These are phyloP conservation scores for Chrysochromulina parva DNA, from an alignment of 78 protist species.

Conservation along the genomic window DNA sequence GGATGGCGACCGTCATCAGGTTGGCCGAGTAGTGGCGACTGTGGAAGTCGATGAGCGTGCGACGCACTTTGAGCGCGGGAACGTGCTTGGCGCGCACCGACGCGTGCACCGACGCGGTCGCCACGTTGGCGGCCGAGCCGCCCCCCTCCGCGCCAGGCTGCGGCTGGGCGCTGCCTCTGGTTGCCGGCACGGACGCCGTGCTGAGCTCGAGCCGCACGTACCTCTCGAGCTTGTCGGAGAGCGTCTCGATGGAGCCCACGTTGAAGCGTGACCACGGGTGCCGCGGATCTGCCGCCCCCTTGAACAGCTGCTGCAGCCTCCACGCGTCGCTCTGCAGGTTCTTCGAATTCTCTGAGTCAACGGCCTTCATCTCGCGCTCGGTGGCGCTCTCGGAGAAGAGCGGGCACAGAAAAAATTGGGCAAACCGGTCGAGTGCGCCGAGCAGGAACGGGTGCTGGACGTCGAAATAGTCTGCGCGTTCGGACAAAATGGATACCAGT, in stretches of 20 bases:
- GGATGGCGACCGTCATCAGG: background rate
- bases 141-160: too few species aligned
- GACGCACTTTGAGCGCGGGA: background rate
- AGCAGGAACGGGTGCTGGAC: background rate
- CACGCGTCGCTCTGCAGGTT: conserved; percentile 4
- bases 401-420: background rate
- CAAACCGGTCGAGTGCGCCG: conserved; percentile 4
- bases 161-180: too few species aligned
- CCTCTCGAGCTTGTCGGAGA: background rate
- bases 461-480: conserved; percentile 9
- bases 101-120: background rate
- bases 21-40: background rate
- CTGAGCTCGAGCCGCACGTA: background rate
- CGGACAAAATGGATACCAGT: too few species aligned
- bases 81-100: background rate
- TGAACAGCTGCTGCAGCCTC: background rate
- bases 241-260: background rate
- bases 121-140: background rate
- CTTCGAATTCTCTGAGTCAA: conserved; percentile 9
- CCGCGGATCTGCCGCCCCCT: background rate
- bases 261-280: background rate
- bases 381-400: background rate
- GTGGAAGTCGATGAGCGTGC: background rate
- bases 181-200: too few species aligned
- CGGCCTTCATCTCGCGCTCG: background rate